Percentiles rank a stretch among this genome's conserved stretches.
phyloP scores from a whole-genome alignment of 31 red algal species.

The Odonthalia washingtoniensis region DNA sequence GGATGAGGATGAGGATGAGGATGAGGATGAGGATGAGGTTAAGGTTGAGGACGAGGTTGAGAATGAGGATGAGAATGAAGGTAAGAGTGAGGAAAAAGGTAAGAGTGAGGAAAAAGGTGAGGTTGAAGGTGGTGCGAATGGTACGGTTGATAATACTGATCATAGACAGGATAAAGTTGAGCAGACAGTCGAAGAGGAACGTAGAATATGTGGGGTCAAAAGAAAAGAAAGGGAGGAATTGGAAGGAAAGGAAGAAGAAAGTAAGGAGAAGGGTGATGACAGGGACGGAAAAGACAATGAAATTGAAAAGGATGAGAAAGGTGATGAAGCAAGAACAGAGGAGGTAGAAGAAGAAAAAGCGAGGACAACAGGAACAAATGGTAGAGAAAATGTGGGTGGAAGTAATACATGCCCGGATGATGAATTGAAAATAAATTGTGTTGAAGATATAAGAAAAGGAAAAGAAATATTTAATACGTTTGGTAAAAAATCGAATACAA shows the following conservation, averaged over 20 bases:
- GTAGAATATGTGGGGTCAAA: neutral
- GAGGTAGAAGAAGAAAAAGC: neutral
- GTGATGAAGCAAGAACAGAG: neutral
- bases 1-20: conserved; percentile 5
- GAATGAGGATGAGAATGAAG: too few relatives aligned
- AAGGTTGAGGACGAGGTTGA: too few relatives aligned
- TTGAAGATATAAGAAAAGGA: neutral
- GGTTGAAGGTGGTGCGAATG: neutral
- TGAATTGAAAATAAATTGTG: conserved; percentile 39
- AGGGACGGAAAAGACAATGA: neutral
- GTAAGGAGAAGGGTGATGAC: neutral
- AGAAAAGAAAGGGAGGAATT: neutral
- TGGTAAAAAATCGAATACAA: conserved; percentile 27
- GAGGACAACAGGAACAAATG: neutral
- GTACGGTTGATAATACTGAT: neutral
- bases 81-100: neutral
- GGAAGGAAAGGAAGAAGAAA: neutral
- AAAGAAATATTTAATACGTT: conserved; percentile 61
- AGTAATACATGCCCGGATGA: neutral
- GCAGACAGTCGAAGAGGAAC: neutral
- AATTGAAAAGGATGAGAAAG: neutral
- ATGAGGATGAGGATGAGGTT: too few relatives aligned
- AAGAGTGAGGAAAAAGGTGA: neutral
- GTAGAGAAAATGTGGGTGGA: neutral
- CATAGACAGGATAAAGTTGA: neutral